These are phyloP conservation scores for Rhizopus arrhizus DNA, from an alignment of 371 early-diverging fungal genomes.

Conservation along the genomic window DNA sequence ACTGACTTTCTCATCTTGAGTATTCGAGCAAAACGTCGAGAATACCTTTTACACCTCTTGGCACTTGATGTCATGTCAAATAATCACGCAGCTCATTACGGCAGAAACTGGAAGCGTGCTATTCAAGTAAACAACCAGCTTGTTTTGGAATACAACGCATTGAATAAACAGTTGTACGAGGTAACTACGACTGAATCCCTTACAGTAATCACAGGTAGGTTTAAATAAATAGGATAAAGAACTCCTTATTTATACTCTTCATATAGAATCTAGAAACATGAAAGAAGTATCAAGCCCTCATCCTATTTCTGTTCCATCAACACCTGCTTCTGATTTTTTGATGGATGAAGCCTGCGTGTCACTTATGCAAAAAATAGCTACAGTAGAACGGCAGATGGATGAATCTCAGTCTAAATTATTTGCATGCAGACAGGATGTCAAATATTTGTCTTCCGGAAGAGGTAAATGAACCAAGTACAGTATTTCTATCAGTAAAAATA, in stretches of 20 bases:
- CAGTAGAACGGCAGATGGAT: constrained; percentile 40
- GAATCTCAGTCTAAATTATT: constrained; percentile 39
- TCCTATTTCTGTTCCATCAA: not conserved
- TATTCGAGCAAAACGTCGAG: constrained; percentile 42
- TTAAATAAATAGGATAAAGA: not conserved
- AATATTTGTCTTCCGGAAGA: constrained; percentile 22
- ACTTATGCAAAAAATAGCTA: constrained; percentile 31
- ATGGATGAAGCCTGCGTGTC: constrained; percentile 24
- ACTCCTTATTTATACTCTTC: not conserved
- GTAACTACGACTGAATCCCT: not conserved
- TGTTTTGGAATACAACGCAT: constrained; percentile 22
- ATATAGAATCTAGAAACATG: not conserved
- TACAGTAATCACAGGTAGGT: not conserved
- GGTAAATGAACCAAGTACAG: constrained; percentile 16
- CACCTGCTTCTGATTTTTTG: not conserved
- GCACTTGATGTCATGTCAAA: constrained; percentile 50
- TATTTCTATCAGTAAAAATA: not conserved
- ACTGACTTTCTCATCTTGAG: constrained; percentile 27
- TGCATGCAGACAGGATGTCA: constrained; percentile 44
- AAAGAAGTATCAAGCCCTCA: not conserved
- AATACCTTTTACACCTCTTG: constrained; percentile 44
- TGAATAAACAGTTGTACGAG: constrained; percentile 13
- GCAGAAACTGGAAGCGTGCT: constrained; percentile 36
- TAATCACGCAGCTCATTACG: constrained; percentile 39
- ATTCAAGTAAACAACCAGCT: constrained; percentile 29